Conservation (phyloP, 768 basidiomycete genomes). For the Collybiopsis luxurians region DNA sequence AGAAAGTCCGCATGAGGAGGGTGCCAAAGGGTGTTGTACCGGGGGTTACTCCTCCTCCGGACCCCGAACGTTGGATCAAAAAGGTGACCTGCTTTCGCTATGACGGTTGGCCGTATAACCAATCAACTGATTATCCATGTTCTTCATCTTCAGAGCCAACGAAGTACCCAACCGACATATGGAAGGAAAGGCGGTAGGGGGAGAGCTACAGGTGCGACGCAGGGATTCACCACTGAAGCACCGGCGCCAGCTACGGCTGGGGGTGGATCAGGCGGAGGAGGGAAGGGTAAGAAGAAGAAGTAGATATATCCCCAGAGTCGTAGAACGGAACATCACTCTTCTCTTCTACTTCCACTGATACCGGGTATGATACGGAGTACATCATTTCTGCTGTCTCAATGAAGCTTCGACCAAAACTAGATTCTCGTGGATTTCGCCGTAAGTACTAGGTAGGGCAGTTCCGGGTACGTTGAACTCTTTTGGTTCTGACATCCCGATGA, state of each 20-base stretch:
- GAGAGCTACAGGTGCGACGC: slow-evolving; percentile 63
- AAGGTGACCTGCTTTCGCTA: slow-evolving; percentile 32
- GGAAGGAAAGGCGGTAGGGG: slow-evolving; percentile 51
- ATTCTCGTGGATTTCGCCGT: too few species aligned
- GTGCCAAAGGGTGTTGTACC: slow-evolving; percentile 74
- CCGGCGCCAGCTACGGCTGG: slow-evolving; percentile 23
- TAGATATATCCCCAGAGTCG: too few species aligned
- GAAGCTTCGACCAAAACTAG: too few species aligned
- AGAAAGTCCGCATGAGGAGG: slow-evolving; percentile 60
- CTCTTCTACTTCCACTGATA: too few species aligned
- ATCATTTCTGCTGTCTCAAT: too few species aligned
- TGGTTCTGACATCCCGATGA: too few species aligned
- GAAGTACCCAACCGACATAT: slow-evolving; percentile 61
- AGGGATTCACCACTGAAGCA: slow-evolving; percentile 52
- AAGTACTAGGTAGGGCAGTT: too few species aligned
- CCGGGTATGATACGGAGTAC: too few species aligned
- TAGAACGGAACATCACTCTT: too few species aligned
- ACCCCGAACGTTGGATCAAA: slow-evolving; percentile 88
- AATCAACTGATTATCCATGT: neutral
- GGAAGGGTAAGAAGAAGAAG: slow-evolving; percentile 71
- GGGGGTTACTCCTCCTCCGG: slow-evolving; percentile 78
- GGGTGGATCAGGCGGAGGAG: slow-evolving; percentile 34
- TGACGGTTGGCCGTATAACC: too few species aligned
- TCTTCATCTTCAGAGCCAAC: neutral
- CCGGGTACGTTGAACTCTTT: too few species aligned